These are phyloP conservation scores for Syzygium oleosum DNA, from an alignment of 345 rosid species.

Conservation along the genomic window DNA sequence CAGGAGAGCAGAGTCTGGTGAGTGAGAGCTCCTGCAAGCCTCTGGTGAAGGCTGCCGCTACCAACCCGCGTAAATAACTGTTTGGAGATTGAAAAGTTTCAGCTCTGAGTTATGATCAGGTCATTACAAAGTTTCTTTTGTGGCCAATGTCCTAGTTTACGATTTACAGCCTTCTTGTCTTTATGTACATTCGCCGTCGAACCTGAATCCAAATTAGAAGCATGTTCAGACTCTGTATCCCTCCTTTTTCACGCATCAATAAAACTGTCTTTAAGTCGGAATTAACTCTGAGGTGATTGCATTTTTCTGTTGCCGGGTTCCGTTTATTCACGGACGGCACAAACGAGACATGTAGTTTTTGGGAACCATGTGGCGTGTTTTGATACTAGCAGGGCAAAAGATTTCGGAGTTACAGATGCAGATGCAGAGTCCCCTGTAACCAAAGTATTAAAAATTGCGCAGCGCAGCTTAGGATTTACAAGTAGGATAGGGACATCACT, in stretches of 20 bases:
- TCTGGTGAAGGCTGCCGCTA: constrained; percentile 34
- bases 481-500: neutral
- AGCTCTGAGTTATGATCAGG: neutral
- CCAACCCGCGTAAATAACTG: neutral
- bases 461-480: neutral
- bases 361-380: fast-evolving
- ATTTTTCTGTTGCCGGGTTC: neutral
- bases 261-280: neutral
- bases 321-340: neutral
- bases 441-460: neutral
- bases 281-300: neutral
- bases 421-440: neutral
- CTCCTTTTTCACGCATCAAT: neutral
- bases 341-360: neutral
- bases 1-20: constrained; percentile 27
- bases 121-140: neutral
- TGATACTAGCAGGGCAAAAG: neutral
- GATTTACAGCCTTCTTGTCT: neutral
- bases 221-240: neutral
- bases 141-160: neutral
- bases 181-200: neutral
- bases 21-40: constrained; percentile 72
- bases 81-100: neutral
- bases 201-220: neutral
- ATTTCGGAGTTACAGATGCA: neutral